Conservation (phyloP, 2,329 filamentous ascomycete genomes). For the Chrysoporthe deuterocubensis region DNA sequence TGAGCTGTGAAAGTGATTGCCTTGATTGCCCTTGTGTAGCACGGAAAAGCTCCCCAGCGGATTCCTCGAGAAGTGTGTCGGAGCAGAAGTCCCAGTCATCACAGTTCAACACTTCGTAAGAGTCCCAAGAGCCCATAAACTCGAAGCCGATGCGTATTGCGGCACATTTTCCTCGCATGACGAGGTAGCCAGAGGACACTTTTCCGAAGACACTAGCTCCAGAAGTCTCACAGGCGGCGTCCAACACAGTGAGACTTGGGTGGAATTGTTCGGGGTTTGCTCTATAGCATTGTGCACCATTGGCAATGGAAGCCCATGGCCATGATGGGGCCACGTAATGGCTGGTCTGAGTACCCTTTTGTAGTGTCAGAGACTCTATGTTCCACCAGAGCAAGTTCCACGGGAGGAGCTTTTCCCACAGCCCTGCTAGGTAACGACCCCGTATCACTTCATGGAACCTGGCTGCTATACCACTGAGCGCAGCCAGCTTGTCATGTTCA, state of each 20-base stretch:
- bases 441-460: background rate
- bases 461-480: background rate
- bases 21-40: background rate
- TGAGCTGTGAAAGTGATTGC: too few species aligned
- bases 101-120: too few species aligned
- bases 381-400: background rate
- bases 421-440: background rate
- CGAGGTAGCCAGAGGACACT: constrained; percentile 4
- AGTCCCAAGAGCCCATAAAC: background rate
- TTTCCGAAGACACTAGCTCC: background rate
- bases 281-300: background rate
- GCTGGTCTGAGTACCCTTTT: background rate
- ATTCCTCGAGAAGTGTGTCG: background rate
- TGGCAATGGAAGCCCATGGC: constrained; percentile 12
- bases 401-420: constrained; percentile 1
- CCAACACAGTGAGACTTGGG: background rate
- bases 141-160: background rate
- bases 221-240: background rate
- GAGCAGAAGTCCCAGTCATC: background rate
- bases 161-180: background rate
- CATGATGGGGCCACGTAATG: constrained; percentile 14
- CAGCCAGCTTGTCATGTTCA: background rate
- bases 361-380: too few species aligned
- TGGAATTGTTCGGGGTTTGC: background rate
- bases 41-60: background rate